These are phyloP conservation scores for Salix udensis DNA, from an alignment of 345 rosid genomes.

Conservation along the genomic window DNA sequence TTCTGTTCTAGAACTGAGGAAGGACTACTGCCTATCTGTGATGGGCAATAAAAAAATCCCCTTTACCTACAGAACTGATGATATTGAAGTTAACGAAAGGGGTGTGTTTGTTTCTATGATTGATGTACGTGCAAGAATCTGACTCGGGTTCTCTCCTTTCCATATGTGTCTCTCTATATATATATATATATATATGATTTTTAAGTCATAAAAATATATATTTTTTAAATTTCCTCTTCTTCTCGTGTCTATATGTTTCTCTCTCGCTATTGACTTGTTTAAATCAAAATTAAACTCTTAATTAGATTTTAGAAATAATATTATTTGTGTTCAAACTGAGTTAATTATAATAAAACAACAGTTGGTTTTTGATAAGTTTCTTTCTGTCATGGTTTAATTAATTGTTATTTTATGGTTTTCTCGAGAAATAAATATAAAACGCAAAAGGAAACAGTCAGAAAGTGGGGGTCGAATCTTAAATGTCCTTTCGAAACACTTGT, in stretches of 20 bases:
- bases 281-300: too few species aligned
- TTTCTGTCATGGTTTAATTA: background rate
- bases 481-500: constrained; percentile 6
- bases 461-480: constrained; percentile 26
- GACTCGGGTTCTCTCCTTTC: background rate
- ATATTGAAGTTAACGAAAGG: constrained; percentile 12
- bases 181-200: too few species aligned
- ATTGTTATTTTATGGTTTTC: background rate
- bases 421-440: constrained; percentile 13
- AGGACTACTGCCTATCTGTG: background rate
- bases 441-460: constrained; percentile 26
- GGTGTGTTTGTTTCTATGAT: background rate
- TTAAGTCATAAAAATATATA: too few species aligned
- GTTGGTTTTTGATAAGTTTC: background rate
- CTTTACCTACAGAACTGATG: background rate
- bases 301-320: too few species aligned
- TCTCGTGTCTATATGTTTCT: too few species aligned
- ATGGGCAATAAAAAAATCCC: background rate
- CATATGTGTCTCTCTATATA: too few species aligned
- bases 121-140: constrained; percentile 1
- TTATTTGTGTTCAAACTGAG: too few species aligned
- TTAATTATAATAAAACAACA: too few species aligned
- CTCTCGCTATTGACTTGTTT: too few species aligned
- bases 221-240: too few species aligned
- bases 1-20: constrained; percentile 11